These are phyloP conservation scores for Diaporthe ampelina DNA, from an alignment of 2,329 filamentous ascomycete genomes.

Conservation along the genomic window DNA sequence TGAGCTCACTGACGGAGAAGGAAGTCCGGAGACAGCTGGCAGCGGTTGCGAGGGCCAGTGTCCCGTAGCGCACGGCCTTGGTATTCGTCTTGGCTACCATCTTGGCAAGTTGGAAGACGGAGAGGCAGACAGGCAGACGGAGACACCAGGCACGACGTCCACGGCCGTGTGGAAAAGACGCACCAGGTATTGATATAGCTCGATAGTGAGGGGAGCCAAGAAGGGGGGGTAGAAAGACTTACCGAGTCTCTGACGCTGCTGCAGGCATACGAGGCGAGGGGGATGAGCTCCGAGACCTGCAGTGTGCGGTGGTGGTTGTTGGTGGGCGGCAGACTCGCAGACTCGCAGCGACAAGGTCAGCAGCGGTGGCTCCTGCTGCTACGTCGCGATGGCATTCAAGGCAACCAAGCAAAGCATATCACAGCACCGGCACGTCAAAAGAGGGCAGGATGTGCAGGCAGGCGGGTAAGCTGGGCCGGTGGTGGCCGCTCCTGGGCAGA, in stretches of 20 bases:
- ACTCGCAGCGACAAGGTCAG: too few relatives aligned
- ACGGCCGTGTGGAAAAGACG: not conserved
- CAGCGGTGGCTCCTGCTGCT: not conserved
- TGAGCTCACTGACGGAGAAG: slow-evolving; percentile 36
- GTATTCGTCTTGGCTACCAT: slow-evolving; percentile 7
- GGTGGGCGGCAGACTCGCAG: too few relatives aligned
- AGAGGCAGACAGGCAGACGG: not conserved
- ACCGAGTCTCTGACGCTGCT: slow-evolving; percentile 27
- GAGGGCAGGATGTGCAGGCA: slow-evolving; percentile 5
- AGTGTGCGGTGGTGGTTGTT: not conserved
- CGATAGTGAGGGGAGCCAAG: not conserved
- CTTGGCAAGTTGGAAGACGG: slow-evolving; percentile 5
- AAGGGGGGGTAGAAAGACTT: slow-evolving; percentile 14
- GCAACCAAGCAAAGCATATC: slow-evolving; percentile 20
- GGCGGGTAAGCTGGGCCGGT: slow-evolving; percentile 5
- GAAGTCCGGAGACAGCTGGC: slow-evolving; percentile 36
- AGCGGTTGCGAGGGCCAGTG: slow-evolving; percentile 29
- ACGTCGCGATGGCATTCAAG: slow-evolving; percentile 1
- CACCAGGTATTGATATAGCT: slow-evolving; percentile 20
- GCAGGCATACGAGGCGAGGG: not conserved
- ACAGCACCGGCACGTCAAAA: slow-evolving; percentile 4
- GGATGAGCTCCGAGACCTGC: too few relatives aligned
- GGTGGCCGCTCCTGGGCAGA: not conserved
- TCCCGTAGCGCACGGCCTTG: slow-evolving; percentile 12
- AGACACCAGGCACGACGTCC: not conserved